Evolutionary conservation across 768 basidiomycete species (phyloP).

Genomic region (Mycena maculata): DNA sequence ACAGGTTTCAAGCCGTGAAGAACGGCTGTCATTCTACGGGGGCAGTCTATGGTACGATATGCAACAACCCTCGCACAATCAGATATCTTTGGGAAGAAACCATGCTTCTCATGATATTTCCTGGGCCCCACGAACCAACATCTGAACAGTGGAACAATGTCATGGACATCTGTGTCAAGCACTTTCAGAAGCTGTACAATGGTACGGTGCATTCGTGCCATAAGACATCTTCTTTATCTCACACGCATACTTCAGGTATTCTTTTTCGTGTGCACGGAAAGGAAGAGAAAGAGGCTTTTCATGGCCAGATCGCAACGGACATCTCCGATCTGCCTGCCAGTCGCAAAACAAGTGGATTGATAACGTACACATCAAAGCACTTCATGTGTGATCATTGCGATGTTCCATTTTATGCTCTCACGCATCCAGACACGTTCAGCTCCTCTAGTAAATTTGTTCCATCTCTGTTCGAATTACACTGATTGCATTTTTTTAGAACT

Average conservation of each 20-base stretch:
- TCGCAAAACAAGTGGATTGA: conserved; percentile 34
- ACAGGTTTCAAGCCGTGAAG: conserved; percentile 38
- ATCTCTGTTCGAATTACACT: no score
- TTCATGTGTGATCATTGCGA: conserved; percentile 32
- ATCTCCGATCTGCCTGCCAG: conserved; percentile 37
- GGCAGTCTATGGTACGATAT: conserved; percentile 38
- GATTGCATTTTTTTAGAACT: conserved; percentile 24
- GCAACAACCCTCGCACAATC: conserved; percentile 38
- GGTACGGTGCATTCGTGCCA: no score
- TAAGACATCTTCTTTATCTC: no score
- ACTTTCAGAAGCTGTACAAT: conserved; percentile 22
- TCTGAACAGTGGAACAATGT: conserved; percentile 30
- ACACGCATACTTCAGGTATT: background rate
- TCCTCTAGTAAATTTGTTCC: conserved; percentile 25
- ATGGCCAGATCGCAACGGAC: conserved; percentile 22
- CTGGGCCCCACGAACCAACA: conserved; percentile 38
- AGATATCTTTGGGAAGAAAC: conserved; percentile 38
- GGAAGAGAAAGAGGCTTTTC: background rate
- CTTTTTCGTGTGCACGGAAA: conserved; percentile 13
- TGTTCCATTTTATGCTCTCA: conserved; percentile 8
- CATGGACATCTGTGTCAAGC: conserved; percentile 24
- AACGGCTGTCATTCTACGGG: conserved; percentile 37
- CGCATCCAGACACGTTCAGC: conserved; percentile 23
- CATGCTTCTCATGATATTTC: conserved; percentile 34
- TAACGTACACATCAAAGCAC: conserved; percentile 19